Evolutionary conservation across 768 basidiomycete genomes (phyloP), one percentile per base, ranked within the genome.

Genomic region (Agaricus blazei): DNA sequence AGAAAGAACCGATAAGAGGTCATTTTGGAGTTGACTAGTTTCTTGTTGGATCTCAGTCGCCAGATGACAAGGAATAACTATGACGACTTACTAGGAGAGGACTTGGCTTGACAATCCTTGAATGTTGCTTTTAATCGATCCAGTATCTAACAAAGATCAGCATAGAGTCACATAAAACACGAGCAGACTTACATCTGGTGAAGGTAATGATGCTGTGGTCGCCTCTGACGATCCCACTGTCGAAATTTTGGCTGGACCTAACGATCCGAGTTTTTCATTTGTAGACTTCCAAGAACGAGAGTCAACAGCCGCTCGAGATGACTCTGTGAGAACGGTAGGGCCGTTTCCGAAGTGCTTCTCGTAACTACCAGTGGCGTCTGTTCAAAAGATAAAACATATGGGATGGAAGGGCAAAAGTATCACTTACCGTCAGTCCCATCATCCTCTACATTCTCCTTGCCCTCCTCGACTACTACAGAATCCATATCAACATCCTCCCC

Each of bases 311-410:
- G 69, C 63, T 52, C 84, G 77, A 14, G 75, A 77, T 29, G 65
- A 62, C 37, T 77, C 79, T 0, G 82, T 75, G 23, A 89, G 67
- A 24, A 72, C 63, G n/a, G 69, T 54, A 3, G 90, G 79, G 4
- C 74, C 72, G 12, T 76, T 63, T 9, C 90, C 90, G 65, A 91
- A 94, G 64, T 94, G 92, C 9, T 67, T 70, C 62, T 92, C 88
- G 63, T 92, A 90, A 48, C 74, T 67, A 62, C 85, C 77, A 51
- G 60, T 59, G 11, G 63, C 40, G 19, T 50, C 60, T 29, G 46
- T 14, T 38, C 14, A 49, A 41, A 9, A 53, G 62, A 34, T 48
- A 28, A 54, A 23, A 23, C 19, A 49, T 3, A 43, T 19, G 24
- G n/a, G 29, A 19, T 7, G 36, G 34, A n/a, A 47, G 26, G 40